Conservation (phyloP, 257 asterid genomes). For the Solanum infundibuliforme region DNA sequence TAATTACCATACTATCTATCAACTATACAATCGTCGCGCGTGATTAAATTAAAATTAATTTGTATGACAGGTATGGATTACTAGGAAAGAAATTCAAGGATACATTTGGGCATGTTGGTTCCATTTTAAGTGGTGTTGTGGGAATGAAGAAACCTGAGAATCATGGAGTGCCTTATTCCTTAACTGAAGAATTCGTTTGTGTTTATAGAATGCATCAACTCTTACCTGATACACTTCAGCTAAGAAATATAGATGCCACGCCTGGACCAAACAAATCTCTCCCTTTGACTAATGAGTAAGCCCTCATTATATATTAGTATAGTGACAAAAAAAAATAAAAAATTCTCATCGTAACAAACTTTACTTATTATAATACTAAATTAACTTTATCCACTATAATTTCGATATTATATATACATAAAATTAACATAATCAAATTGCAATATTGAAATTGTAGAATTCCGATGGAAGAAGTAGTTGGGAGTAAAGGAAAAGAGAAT, state of each 20-base stretch:
- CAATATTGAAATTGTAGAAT: slow-evolving; percentile 16
- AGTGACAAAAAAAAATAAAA: too few relatives aligned
- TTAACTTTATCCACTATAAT: background rate
- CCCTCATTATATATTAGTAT: background rate
- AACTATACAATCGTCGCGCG: too few relatives aligned
- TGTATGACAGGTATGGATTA: background rate
- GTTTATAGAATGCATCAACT: slow-evolving; percentile 62
- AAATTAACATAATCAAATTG: background rate
- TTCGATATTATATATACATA: background rate
- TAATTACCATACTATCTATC: too few relatives aligned
- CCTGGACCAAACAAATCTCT: slow-evolving; percentile 55
- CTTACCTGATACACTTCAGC: slow-evolving; percentile 30
- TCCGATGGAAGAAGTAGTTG: slow-evolving; percentile 30
- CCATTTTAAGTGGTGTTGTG: background rate
- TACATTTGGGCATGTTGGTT: background rate
- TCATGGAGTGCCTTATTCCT: slow-evolving; percentile 48
- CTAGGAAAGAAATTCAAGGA: background rate
- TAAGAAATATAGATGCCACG: slow-evolving; percentile 28
- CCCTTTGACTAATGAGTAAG: slow-evolving; percentile 26
- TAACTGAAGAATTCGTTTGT: slow-evolving; percentile 45
- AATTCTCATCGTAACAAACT: background rate
- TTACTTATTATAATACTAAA: too few relatives aligned
- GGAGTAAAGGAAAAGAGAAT: slow-evolving; percentile 21
- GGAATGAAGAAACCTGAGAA: slow-evolving; percentile 1
- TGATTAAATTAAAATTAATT: background rate